Evolutionary conservation across 371 early-diverging fungal genomes (phyloP).

Genomic region (Batkoa obscura): DNA sequence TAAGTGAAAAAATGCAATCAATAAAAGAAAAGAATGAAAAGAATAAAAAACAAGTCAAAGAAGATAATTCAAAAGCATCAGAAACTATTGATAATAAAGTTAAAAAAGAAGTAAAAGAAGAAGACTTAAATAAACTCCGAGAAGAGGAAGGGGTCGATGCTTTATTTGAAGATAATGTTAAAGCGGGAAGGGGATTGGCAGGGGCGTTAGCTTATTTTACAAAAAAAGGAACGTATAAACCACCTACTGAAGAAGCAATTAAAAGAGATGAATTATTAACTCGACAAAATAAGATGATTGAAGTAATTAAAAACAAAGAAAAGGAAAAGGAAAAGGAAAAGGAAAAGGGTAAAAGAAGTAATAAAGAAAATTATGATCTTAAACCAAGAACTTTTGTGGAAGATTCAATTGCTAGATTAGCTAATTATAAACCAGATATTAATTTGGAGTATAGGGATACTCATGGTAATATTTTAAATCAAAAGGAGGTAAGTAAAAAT

Average conservation of each 20-base stretch:
- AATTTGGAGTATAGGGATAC: constrained; percentile 82
- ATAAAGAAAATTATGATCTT: constrained; percentile 15
- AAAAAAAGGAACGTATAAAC: constrained; percentile 30
- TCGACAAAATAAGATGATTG: constrained; percentile 46
- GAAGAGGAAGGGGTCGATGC: constrained; percentile 58
- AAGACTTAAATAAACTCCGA: constrained; percentile 1
- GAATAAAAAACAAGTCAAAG: constrained; percentile 11
- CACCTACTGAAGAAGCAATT: constrained; percentile 34
- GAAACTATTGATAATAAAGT: background rate
- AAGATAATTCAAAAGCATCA: constrained; percentile 22
- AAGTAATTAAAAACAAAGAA: constrained; percentile 39
- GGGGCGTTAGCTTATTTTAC: constrained; percentile 46
- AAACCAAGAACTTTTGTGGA: constrained; percentile 45
- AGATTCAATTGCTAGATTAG: constrained; percentile 63
- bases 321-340: constrained; percentile 35
- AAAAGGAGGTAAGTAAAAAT: constrained; percentile 46
- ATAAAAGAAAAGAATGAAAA: background rate
- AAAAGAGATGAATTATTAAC: constrained; percentile 36
- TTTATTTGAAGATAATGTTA: constrained; percentile 51
- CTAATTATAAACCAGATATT: constrained; percentile 76
- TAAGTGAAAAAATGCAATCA: constrained; percentile 8
- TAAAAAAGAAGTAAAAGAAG: background rate
- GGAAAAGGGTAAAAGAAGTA: constrained; percentile 18
- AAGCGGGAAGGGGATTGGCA: constrained; percentile 61
- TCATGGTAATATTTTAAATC: constrained; percentile 51